phyloP scores from a whole-genome alignment of 768 basidiomycete genomes.

The Trametes cubensis region DNA sequence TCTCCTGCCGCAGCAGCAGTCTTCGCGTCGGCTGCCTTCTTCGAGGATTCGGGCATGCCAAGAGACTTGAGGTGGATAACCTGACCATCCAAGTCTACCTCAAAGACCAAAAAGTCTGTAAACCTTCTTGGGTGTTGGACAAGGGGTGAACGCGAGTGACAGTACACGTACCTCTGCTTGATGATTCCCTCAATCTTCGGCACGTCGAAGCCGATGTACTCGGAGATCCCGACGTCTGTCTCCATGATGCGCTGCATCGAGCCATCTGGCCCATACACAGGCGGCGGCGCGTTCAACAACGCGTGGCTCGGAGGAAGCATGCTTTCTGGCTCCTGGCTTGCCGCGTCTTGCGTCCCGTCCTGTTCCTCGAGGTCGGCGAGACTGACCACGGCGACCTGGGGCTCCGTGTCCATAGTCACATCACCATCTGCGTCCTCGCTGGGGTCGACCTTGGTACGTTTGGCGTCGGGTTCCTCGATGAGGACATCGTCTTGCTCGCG shows the following conservation, averaged over 20 bases:
- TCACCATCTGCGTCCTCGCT: constrained; percentile 19
- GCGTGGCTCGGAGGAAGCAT: constrained; percentile 74
- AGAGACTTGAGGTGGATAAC: constrained; percentile 83
- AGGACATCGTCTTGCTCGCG: constrained; percentile 30
- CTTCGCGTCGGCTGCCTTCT: constrained; percentile 36
- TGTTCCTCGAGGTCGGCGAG: constrained; percentile 18
- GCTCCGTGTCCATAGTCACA: constrained; percentile 21
- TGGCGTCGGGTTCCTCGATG: constrained; percentile 36
- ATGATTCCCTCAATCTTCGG: constrained; percentile 88
- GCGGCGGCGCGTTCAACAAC: constrained; percentile 61
- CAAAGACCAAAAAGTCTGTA: constrained; percentile 94
- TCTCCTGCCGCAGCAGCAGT: constrained; percentile 24
- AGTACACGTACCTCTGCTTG: constrained; percentile 79
- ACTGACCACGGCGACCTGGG: constrained; percentile 17
- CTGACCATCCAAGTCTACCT: constrained; percentile 81
- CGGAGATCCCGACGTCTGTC: constrained; percentile 86
- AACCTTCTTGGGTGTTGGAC: constrained; percentile 57
- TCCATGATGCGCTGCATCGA: constrained; percentile 65
- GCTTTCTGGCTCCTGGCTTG: constrained; percentile 22
- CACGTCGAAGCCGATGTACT: constrained; percentile 74
- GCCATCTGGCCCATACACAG: constrained; percentile 50
- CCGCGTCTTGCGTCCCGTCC: constrained; percentile 7
- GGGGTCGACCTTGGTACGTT: constrained; percentile 41
- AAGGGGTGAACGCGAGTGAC: not conserved
- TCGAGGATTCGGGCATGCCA: constrained; percentile 63